Base-by-base conservation (phyloP, 768 basidiomycete species). In the Kwoniella sp. region DNA sequence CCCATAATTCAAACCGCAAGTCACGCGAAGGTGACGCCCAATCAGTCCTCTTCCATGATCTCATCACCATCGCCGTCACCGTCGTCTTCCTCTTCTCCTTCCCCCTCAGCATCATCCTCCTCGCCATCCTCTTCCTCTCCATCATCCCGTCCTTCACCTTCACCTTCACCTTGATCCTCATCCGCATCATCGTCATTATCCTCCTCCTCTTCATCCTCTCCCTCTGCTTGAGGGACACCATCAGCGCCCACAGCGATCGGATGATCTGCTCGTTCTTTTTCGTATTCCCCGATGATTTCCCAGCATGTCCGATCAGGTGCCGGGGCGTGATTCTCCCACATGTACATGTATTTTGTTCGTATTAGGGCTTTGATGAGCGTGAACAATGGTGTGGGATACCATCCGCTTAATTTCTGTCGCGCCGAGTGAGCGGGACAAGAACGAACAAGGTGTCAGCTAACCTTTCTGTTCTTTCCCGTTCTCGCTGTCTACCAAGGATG, bases 281-380 rank as follows among this genome's bases (percentile, higher is more conserved):
- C 30, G 50, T 68, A 69, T 40, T 68, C 68, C 46, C 64, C 67
- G 15, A 76, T 73, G 24, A 58, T 63, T 12, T 36, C 55, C 29
- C 59, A 63, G 51, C 72, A 76, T 19, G 68, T 17, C 81, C 80
- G 51, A 74, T 79, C 44, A 77, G 72, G 66, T 9, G 73, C 64
- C 61, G 83, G 84, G 25, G 81, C 77, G 5, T 82, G 82, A 2
- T 80, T 77, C 8, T 81, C 81, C 24, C 91, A 84, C 27, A 92
- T 79, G 44, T 85, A 85, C 40, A 82, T 83, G 71, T 90, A 92
- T 62, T 96, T 96, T 77, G 90, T 88, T 29, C 91, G 85, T 17
- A 94, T 83, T 62, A 96, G 85, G 3, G 85, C 85, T 78, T 91
- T 92, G 80, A 97, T 93, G 61, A 86, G 86, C 67, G 91, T 90